These are phyloP conservation scores for Diaporthe australafricana DNA, from an alignment of 2,329 filamentous ascomycete species.

Conservation along the genomic window DNA sequence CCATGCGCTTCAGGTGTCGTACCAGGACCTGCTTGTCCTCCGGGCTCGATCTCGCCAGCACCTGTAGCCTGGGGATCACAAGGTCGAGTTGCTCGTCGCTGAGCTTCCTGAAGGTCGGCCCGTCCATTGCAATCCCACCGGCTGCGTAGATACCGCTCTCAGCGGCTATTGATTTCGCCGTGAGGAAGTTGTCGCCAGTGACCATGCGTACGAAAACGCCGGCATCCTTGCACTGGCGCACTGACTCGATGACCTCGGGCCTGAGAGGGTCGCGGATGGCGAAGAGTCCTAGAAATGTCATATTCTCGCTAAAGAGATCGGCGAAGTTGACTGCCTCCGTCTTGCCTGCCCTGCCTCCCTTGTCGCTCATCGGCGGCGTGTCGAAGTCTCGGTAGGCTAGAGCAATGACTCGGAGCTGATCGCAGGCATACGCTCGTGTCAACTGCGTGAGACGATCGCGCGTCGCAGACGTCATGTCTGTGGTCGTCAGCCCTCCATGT, in stretches of 20 bases:
- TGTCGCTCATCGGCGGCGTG: conserved; percentile 71
- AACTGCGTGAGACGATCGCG: neutral
- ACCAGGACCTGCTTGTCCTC: conserved; percentile 65
- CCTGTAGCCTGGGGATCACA: conserved; percentile 61
- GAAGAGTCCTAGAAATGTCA: conserved; percentile 28
- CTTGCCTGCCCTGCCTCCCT: conserved; percentile 67
- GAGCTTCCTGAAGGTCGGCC: conserved; percentile 63
- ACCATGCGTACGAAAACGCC: conserved; percentile 77
- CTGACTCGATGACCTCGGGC: conserved; percentile 70
- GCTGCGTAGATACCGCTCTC: conserved; percentile 59
- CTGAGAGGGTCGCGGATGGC: conserved; percentile 67
- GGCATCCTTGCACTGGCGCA: conserved; percentile 69
- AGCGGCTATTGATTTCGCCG: conserved; percentile 72
- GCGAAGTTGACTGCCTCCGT: conserved; percentile 5
- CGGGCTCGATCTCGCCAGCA: conserved; percentile 63
- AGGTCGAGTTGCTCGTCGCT: conserved; percentile 62
- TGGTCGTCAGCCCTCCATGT: neutral
- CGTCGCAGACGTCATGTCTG: neutral
- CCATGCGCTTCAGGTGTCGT: conserved; percentile 52
- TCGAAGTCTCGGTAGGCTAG: conserved; percentile 76
- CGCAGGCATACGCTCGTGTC: neutral
- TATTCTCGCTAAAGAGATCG: conserved; percentile 27
- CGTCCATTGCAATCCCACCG: conserved; percentile 69
- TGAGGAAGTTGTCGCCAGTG: conserved; percentile 74
- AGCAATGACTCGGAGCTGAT: conserved; percentile 58